Evolutionary conservation across 306 rosid genomes (phyloP), one percentile per base, ranked within the genome.

Genomic region (Sesbania bispinosa): DNA sequence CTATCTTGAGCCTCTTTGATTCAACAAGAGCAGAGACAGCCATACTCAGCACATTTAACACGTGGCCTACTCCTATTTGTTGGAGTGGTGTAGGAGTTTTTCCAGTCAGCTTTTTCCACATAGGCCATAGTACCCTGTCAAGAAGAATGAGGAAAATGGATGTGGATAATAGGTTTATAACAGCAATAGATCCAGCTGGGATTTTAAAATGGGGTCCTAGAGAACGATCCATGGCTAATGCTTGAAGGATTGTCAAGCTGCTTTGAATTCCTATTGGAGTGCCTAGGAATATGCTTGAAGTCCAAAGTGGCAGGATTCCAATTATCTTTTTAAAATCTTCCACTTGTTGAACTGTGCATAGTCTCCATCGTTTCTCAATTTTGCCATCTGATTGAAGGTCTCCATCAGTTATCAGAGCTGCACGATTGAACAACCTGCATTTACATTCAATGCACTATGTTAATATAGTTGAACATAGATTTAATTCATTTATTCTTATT

Each of bases 231-330:
- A 70, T 83, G 53, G 68, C 55, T 57, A 90, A 75, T 18, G 88
- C 88, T 64, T 90, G 92, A 20, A 90, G 88, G 61, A 90, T 48
- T 14, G 83, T 39, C 41, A 85, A 58, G 77, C 92, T 84, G 19
- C 11, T 10, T 50, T 55, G 85, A 27, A 86, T 41, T 47, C 45
- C 86, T 6, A 81, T 73, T 60, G 92, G 90, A 45, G 78, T 82
- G 4, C 43, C 2, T 52, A 88, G 65, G 69, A 90, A 83, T 15
- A 86, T 80, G 1, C 79, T 47, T 3, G 90, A 50, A 8, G 77
- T 75, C 95, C 87, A 88, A 2, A 86, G 26, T 46, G 90, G 88
- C 4, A 83, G 5, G 10, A 88, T 81, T 57, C 82, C 83, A 5
- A 86, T 18, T 0, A 85, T 4, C 0, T 75, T 59, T 61, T 88